These are phyloP conservation scores for Monilinia vaccinii-corymbosi DNA, from an alignment of 2,329 filamentous ascomycete genomes.

Conservation along the genomic window DNA sequence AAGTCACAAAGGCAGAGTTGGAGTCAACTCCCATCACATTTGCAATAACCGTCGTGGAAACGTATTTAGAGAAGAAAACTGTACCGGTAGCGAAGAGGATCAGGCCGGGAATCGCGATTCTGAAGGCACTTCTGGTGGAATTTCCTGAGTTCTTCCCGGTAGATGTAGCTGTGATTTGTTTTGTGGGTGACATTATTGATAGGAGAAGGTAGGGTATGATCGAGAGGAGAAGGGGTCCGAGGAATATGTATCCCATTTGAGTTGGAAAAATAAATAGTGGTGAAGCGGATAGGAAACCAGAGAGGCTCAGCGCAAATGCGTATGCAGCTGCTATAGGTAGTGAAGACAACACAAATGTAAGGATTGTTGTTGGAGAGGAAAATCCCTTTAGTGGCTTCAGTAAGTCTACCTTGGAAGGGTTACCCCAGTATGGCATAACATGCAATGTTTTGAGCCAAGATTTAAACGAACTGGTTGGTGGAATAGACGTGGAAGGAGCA, in stretches of 20 bases:
- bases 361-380: conserved; percentile 39
- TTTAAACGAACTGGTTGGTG: conserved; percentile 6
- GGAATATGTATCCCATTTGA: conserved; percentile 35
- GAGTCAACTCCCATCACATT: neutral
- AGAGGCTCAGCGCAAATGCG: conserved; percentile 38
- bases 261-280: conserved; percentile 36
- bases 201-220: conserved; percentile 14
- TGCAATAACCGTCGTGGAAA: neutral
- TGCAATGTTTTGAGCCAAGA: conserved; percentile 5
- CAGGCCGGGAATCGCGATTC: neutral
- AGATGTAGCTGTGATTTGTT: conserved; percentile 5
- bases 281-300: conserved; percentile 37
- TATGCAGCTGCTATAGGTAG: conserved; percentile 40
- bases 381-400: conserved; percentile 33
- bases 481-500: neutral
- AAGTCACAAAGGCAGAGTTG: neutral
- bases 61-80: neutral
- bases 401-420: conserved; percentile 18
- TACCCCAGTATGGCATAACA: conserved; percentile 12
- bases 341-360: conserved; percentile 38
- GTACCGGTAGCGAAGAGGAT: neutral
- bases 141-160: neutral
- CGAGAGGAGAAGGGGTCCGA: conserved; percentile 23
- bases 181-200: conserved; percentile 8
- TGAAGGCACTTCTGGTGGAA: neutral